Percentiles rank a stretch among this genome's conserved stretches.
phyloP scores from a whole-genome alignment of 2,329 filamentous ascomycete species.

The Claviceps sp. region DNA sequence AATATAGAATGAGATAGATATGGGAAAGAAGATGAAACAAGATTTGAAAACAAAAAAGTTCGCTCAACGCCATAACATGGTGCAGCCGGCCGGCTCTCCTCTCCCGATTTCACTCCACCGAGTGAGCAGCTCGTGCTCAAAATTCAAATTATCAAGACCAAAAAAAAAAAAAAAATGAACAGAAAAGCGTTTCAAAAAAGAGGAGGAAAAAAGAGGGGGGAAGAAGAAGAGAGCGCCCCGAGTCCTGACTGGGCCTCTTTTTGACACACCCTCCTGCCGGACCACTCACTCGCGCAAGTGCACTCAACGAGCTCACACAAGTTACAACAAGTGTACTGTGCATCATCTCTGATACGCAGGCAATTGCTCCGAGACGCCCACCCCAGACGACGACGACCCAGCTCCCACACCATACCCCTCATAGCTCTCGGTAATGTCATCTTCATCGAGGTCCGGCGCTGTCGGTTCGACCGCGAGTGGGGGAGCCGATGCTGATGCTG shows the following conservation, averaged over 20 bases:
- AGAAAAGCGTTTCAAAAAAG: not conserved
- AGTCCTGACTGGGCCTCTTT: too few relatives aligned
- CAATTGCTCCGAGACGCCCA: conserved; percentile 18
- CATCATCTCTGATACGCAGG: conserved; percentile 26
- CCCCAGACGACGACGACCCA: conserved; percentile 14
- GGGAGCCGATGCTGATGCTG: conserved; percentile 5
- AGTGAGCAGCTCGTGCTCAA: not conserved
- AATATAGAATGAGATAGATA: not conserved
- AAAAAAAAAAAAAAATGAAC: too few relatives aligned
- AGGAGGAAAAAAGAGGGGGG: too few relatives aligned
- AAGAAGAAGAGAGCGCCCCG: not conserved
- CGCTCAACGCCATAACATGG: not conserved
- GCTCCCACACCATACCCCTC: conserved; percentile 14
- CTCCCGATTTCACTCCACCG: too few relatives aligned
- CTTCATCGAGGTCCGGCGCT: conserved; percentile 42
- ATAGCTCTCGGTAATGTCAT: conserved; percentile 32
- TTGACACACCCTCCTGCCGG: too few relatives aligned
- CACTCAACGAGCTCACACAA: not conserved
- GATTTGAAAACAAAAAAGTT: not conserved
- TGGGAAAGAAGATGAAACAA: not conserved
- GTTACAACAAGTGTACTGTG: too few relatives aligned
- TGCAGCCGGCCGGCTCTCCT: not conserved
- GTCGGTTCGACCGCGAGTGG: conserved; percentile 26
- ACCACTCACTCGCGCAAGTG: too few relatives aligned
- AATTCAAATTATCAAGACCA: too few relatives aligned